Conservation (phyloP, 495 filamentous ascomycete genomes). For the Darksidea phi region DNA sequence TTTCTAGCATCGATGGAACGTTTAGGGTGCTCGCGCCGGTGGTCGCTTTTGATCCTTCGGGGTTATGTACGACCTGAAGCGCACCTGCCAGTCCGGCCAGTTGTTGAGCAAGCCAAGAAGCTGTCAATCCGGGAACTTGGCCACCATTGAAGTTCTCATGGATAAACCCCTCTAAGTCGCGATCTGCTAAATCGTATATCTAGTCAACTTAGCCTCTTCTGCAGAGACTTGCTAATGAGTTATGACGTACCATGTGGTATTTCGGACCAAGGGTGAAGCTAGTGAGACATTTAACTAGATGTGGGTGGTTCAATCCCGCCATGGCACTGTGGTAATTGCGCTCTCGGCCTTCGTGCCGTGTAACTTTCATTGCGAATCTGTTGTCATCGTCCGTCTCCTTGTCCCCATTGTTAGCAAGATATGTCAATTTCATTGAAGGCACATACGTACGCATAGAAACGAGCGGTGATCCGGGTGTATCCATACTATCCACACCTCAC, state of each 20-base stretch:
- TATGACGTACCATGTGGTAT: constrained; percentile 4
- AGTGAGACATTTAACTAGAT: constrained; percentile 11
- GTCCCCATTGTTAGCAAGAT: background rate
- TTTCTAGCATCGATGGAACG: background rate
- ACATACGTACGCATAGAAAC: background rate
- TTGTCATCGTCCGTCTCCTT: background rate
- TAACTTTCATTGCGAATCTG: constrained; percentile 13
- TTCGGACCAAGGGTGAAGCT: constrained; percentile 12
- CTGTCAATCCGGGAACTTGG: background rate
- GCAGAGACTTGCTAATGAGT: too few relatives aligned
- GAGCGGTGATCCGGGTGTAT: constrained; percentile 8
- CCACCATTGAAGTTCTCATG: background rate
- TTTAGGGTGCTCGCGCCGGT: background rate
- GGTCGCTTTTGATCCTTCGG: background rate
- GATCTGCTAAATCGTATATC: constrained; percentile 12
- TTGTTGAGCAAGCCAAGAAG: constrained; percentile 3
- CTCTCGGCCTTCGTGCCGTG: constrained; percentile 7
- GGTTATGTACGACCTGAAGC: constrained; percentile 6
- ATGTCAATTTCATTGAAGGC: background rate
- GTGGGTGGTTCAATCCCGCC: background rate
- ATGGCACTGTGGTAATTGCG: constrained; percentile 1
- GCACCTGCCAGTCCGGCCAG: constrained; percentile 8
- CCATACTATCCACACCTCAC: constrained; percentile 7
- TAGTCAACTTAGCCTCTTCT: too few relatives aligned
- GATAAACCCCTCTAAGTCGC: constrained; percentile 14